Evolutionary conservation across 2,329 filamentous ascomycete genomes (phyloP).

Genomic region (Exophiala bonariae): DNA sequence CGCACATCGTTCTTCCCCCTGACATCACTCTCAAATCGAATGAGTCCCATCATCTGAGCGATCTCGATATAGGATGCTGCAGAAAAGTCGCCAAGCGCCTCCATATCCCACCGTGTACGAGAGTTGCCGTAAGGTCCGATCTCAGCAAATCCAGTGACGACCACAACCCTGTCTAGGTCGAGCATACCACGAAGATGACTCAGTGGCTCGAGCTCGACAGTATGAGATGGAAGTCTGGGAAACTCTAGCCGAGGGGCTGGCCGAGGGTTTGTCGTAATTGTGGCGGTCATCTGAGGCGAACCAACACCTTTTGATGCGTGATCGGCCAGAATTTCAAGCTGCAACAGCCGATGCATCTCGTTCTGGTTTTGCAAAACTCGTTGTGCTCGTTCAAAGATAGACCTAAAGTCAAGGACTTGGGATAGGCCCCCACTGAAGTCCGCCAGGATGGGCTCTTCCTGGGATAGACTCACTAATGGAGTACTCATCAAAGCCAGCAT

Average conservation of each 20-base stretch:
- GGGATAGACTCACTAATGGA: conserved; percentile 89
- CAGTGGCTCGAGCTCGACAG: too few relatives aligned
- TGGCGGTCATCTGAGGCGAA: conserved; percentile 80
- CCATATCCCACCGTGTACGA: conserved; percentile 98
- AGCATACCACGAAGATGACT: too few relatives aligned
- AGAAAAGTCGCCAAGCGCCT: conserved; percentile 93
- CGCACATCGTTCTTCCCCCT: conserved; percentile 97
- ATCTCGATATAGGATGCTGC: conserved; percentile 98
- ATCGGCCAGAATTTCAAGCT: too few relatives aligned
- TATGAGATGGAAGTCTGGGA: too few relatives aligned
- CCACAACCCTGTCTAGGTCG: conserved; percentile 95
- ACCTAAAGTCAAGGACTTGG: too few relatives aligned
- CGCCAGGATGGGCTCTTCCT: conserved; percentile 91
- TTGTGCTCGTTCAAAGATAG: too few relatives aligned
- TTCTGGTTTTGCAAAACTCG: too few relatives aligned
- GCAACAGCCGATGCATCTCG: too few relatives aligned
- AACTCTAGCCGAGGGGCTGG: too few relatives aligned
- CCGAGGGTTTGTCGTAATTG: too few relatives aligned
- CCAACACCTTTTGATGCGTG: too few relatives aligned
- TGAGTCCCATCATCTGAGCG: conserved; percentile 99
- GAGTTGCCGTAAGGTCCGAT: conserved; percentile 99
- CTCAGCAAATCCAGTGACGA: conserved; percentile 94
- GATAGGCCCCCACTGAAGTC: conserved; percentile 98
- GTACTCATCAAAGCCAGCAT: conserved; percentile 94
- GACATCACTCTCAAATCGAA: too few relatives aligned